phyloP scores from a whole-genome alignment of 2,329 filamentous ascomycete genomes.

The Fusarium sublunatum region DNA sequence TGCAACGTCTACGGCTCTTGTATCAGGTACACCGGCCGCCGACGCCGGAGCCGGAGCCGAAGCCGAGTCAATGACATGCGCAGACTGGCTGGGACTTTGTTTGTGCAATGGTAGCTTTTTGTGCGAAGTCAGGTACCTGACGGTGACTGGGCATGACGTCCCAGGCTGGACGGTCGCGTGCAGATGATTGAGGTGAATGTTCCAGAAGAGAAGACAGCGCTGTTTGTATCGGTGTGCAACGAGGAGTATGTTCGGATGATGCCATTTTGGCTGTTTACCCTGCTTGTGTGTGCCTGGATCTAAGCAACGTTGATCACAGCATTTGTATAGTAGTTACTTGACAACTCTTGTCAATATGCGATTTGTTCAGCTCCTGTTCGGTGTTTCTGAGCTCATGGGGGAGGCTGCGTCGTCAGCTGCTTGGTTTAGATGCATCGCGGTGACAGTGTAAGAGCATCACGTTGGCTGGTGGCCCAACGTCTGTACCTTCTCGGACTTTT shows the following conservation, averaged over 20 bases:
- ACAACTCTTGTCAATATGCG: not conserved
- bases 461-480: not conserved
- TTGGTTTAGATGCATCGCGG: not conserved
- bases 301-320: conserved; percentile 1
- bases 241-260: not conserved
- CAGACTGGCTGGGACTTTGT: conserved; percentile 7
- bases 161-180: not conserved
- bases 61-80: conserved; percentile 18
- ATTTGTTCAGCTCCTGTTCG: not conserved
- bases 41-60: conserved; percentile 20
- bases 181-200: conserved; percentile 1
- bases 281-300: not conserved
- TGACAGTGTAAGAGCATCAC: not conserved
- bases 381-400: not conserved
- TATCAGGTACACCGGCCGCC: conserved; percentile 14
- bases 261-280: not conserved
- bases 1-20: conserved; percentile 15
- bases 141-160: conserved; percentile 10
- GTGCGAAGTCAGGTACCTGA: conserved; percentile 10
- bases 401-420: not conserved
- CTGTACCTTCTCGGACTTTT: conserved; percentile 12
- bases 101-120: conserved; percentile 19
- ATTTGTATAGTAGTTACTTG: not conserved
- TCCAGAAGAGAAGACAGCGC: not conserved
- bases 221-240: not conserved